Percentiles rank a stretch among this genome's conserved stretches.
Conservation (phyloP, 768 basidiomycete species). For the Termitomyces sp. region DNA sequence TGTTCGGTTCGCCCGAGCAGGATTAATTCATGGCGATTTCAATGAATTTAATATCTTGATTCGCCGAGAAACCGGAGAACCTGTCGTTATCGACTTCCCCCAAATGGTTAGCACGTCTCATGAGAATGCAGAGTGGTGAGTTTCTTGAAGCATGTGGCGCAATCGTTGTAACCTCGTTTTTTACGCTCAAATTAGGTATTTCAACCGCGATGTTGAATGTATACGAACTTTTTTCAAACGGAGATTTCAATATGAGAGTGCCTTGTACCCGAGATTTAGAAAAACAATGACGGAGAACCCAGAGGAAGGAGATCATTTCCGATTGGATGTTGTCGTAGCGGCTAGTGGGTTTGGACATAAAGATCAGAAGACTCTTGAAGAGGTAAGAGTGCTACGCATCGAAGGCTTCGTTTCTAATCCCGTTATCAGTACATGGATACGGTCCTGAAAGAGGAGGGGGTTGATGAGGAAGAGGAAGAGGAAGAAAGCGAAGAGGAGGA, state of each 20-base stretch:
- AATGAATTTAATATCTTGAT: conserved; percentile 99
- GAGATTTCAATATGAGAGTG: conserved; percentile 90
- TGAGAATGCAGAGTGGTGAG: conserved; percentile 93
- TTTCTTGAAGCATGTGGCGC: conserved; percentile 1
- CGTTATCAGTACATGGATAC: conserved; percentile 64
- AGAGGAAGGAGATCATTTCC: conserved; percentile 52
- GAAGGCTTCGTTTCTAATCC: conserved; percentile 14
- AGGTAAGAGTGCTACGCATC: conserved; percentile 48
- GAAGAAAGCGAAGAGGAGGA: conserved; percentile 36
- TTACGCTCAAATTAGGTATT: conserved; percentile 67
- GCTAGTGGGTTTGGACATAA: conserved; percentile 91
- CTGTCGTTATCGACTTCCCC: conserved; percentile 96
- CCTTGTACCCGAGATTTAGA: conserved; percentile 82
- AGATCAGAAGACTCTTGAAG: conserved; percentile 78
- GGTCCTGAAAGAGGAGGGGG: conserved; percentile 33
- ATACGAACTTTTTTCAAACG: conserved; percentile 90
- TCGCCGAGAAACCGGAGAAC: conserved; percentile 65
- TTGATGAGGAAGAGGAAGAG: conserved; percentile 22
- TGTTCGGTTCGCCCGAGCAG: conserved; percentile 88
- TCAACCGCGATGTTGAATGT: conserved; percentile 97
- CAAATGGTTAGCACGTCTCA: conserved; percentile 99
- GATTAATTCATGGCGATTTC: conserved; percentile 98
- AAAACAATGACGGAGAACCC: conserved; percentile 43
- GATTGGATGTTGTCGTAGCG: conserved; percentile 86
- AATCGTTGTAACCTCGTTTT: conserved; percentile 7